Base-by-base conservation (phyloP, 2,329 filamentous ascomycete genomes). In the Colletotrichum sp. region DNA sequence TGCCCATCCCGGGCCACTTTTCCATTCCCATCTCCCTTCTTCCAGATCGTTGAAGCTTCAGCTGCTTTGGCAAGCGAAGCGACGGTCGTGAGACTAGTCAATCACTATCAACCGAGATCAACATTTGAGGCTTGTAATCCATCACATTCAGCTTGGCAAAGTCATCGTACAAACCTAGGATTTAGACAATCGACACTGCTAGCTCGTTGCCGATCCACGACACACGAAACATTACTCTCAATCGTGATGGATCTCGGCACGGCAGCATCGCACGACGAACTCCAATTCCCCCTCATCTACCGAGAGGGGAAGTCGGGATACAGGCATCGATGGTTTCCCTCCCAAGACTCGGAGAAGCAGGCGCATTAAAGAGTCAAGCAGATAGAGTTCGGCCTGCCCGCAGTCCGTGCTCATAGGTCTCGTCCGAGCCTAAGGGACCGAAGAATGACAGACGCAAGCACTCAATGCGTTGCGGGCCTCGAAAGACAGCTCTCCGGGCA, bases 381-480 rank as follows among this genome's bases (percentile, higher is more conserved):
- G 74, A 66, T 76, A 74, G 59, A 69, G 70, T 76, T 74, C 71
- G 59, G 44, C 32, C 39, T 74, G 74, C 48, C 71, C 74, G 71
- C 70, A 69, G 74, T 76, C 74, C 34, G 74, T 76, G 74, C 74
- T 60, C 70, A 9, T 9, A 64, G 30, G 71, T 59, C 70, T 74
- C 70, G 64, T 74, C 64, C 65, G 59, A 73, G 64, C 59, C 57
- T 48, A 65, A 55, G 28, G 57, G 48, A 64, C 71, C 52, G 48
- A 57, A 67, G 69, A 44, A 65, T 73, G 74, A 74, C 74, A 76
- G 70, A 67, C 65, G 70, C 65, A 73, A 65, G 71, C 34, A 76
- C 64, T 72, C 39, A 66, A 68, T 22, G 69, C 44, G 63, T 73
- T 26, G 63, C 55, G 55, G 72, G 69, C 68, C 55, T 72, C 39